Base-by-base conservation (phyloP, 768 basidiomycete species). In the Tricholoma terreum region DNA sequence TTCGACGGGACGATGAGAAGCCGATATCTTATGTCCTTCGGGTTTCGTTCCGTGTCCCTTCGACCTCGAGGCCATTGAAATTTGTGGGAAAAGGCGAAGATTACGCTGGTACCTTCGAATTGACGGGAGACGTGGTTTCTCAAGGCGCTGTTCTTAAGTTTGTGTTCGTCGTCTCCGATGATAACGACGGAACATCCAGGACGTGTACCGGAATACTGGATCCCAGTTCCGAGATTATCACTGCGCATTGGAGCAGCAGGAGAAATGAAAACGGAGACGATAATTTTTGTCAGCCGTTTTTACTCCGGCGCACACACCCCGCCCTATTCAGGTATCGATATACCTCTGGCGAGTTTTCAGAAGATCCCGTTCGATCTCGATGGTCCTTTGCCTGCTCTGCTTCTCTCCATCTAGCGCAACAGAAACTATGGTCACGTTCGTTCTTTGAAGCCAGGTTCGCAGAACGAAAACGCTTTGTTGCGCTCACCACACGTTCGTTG, bases 351-450 rank as follows among this genome's bases (percentile, higher is more conserved):
- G 64, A 69, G 52, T 70, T 71, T 49, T 34, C 50, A 6, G 67
- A 72, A 58, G 69, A 71, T 50, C 65, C 71, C 0, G 65, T 64
- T 1, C 62, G 70, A n/a, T 67, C 73, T 4, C 63, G 73, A 19
- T 74, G 74, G 74, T 54, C 67, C 4, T 75, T 74, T 55, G 72
- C 69, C 5, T 71, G 71, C 58, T 65, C 62, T 1, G 69, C 73
- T 0, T 64, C 66, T 7, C 63, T 65, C 7, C 69, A 73, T 61
- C 60, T 62, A 43, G 71, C 69, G 3, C 71, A 71, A 30, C 69
- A 67, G 49, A 59, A 61, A 27, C 49, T 72, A 30, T 75, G 73
- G 72, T 70, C 69, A 12, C 62, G 73, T 12, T 56, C 60, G 55
- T 71, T 71, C 58, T 71, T 73, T 19, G 65, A 71, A 54, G 63